phyloP scores from a whole-genome alignment of 1,139 yeast genomes.

The Arxiozyma slooffiae region DNA sequence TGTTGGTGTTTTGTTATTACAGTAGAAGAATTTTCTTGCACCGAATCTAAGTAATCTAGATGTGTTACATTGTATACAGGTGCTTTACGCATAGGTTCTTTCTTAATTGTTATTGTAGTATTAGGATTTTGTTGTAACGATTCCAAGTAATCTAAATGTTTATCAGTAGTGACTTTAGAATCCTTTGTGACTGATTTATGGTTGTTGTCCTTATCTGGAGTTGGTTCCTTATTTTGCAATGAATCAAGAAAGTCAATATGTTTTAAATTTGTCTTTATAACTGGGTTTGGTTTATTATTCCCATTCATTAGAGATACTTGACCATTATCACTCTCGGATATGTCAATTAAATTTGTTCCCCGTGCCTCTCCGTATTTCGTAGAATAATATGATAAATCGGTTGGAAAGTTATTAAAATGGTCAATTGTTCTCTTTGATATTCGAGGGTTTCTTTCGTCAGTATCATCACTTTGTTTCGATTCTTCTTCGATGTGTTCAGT shows the following conservation, averaged over 20 bases:
- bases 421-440: constrained; percentile 4
- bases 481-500: neutral
- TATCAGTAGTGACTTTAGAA: neutral
- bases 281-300: neutral
- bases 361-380: neutral
- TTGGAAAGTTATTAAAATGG: neutral
- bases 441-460: neutral
- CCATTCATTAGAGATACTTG: neutral
- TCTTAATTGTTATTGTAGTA: neutral
- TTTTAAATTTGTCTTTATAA: neutral
- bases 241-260: constrained; percentile 4
- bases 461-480: neutral
- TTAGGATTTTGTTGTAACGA: neutral
- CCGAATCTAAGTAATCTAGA: constrained; percentile 19
- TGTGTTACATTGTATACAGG: constrained; percentile 3
- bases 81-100: neutral
- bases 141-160: neutral
- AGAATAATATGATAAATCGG: neutral
- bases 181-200: too few species aligned
- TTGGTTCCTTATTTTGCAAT: neutral
- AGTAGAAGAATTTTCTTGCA: constrained; percentile 10
- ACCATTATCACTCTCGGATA: neutral
- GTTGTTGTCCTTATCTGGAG: neutral
- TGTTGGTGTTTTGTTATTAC: constrained; percentile 2
- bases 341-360: neutral